Evolutionary conservation across 768 basidiomycete genomes (phyloP), one percentile per base, ranked within the genome.

Genomic region (Mycena kentingensis): DNA sequence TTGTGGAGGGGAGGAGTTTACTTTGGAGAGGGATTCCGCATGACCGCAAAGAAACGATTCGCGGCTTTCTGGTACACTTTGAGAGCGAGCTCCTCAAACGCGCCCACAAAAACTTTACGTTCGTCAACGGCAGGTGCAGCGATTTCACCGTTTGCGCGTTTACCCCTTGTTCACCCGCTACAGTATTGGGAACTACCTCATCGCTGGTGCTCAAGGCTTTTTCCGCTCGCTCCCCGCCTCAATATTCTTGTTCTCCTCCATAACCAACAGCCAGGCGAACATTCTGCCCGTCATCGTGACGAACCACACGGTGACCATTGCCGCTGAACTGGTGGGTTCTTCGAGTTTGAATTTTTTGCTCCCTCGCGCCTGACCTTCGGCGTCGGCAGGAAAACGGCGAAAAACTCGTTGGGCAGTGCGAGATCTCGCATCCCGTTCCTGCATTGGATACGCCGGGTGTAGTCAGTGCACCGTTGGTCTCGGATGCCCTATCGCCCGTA

Each of bases 251-350:
- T 95, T 98, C 66, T 88, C 92, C 25, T 90, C 90, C 2, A 93
- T 97, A 58, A 93, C 93, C 0, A 87, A 83, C 62, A 92, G 89
- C 51, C 83, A 87, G 79, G 87, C 90, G 11, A 81, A 86, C 54
- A 95, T 98, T 51, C 73, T 96, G 2, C 95, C 95, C 0, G 91
- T 87, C 3, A 88, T 98, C 57, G 84, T 95, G 34, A 98, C 95
- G 12, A 95, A 93, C 68, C 91, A 93, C 67, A 93, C 90, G 0
- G 92, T 93, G n/a, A 97, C 94, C 13, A 93, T 98, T 56, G 91
- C 93, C 32, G 93, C 88, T 21, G 88, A 95, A 69, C 77, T 96
- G 63, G 89, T 83, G 25, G 63, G 76, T 71, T 13, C 29, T 32
- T 41, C 29, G 43, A 38, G 55, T 53, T 25, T 29, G 21, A 44